Evolutionary conservation across 2,329 filamentous ascomycete species (phyloP), one percentile per base, ranked within the genome.

Genomic region (Phialophora verrucosa): DNA sequence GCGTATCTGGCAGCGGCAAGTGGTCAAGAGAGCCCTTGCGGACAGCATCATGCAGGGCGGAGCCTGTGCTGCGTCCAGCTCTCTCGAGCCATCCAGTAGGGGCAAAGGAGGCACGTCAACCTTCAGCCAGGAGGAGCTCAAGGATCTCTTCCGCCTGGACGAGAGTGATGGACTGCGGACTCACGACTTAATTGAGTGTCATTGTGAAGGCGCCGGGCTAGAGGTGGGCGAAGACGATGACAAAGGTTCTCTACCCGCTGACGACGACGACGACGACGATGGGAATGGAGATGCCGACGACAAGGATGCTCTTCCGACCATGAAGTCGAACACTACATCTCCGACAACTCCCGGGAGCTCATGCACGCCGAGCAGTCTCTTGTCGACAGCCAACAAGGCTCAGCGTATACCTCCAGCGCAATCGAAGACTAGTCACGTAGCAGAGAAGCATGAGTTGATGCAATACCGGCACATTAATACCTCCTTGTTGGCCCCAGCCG

Each of bases 1-100:
- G 77, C 91, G 90, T 77, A 91, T 92, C 64, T 91, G 87, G 78
- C 89, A 91, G 75, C 82, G 90, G 8, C 90, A 92, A 74, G 81
- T 91, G 44, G 90, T 87, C 61, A 92, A 92, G 76, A 84, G 87
- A 71, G 88, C 88, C 1, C 80, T 92, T 1, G 88, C 89, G 1
- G 88, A 91, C 73, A 89, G 87, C 62, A 87, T 92, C 32, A 88
- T 92, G 73, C 89, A 91, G 69, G 84, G 63, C 3, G 66, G 70
- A n/a, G 63, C 67, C 14, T 32, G 42, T 23, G 20, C 25, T 12
- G 57, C 31, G 20, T 57, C 60, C 38, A 55, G 35, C 42, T 50
- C 17, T 10, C 17, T 62, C 35, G 64, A 63, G 17, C 10, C 38
- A 38, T 47, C 32, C 10, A 59, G 44, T 3, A 70, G 66, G 35